Conservation (phyloP, 2,329 filamentous ascomycete genomes). For the Capronia epimyces region DNA sequence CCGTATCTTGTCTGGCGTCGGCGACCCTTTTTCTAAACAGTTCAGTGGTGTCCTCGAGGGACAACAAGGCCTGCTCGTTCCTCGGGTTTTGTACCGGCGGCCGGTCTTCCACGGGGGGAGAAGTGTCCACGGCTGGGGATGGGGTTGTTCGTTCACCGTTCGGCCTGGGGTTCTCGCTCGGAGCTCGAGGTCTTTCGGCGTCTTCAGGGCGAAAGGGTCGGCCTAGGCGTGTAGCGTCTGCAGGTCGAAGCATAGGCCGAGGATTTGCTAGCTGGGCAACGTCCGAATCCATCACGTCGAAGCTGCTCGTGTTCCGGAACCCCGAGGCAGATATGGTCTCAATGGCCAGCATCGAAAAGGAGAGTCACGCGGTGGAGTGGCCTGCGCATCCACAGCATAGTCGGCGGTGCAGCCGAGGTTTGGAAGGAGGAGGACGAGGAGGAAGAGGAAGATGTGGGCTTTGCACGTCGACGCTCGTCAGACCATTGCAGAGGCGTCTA, state of each 20-base stretch:
- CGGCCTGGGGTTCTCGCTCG: slow-evolving; percentile 18
- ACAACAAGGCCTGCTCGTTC: slow-evolving; percentile 29
- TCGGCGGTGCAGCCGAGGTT: background rate
- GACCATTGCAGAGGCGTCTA: background rate
- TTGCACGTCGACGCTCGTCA: background rate
- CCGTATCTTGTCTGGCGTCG: slow-evolving; percentile 44
- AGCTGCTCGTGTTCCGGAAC: slow-evolving; percentile 18
- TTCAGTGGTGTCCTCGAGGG: slow-evolving; percentile 43
- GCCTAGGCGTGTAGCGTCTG: slow-evolving; percentile 21
- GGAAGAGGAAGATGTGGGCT: background rate
- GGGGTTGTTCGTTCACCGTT: slow-evolving; percentile 15
- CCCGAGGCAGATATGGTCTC: slow-evolving; percentile 18
- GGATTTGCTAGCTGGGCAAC: slow-evolving; percentile 7
- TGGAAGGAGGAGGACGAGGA: background rate
- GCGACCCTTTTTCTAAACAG: slow-evolving; percentile 43
- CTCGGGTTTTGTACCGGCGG: background rate
- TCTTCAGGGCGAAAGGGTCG: slow-evolving; percentile 22
- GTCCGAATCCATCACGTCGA: slow-evolving; percentile 23
- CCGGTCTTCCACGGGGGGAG: slow-evolving; percentile 8
- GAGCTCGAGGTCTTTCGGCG: slow-evolving; percentile 17
- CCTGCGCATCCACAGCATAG: slow-evolving; percentile 20
- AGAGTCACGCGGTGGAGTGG: slow-evolving; percentile 9
- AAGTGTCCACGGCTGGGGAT: slow-evolving; percentile 9
- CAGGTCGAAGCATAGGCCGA: slow-evolving; percentile 18
- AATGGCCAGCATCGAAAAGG: slow-evolving; percentile 23